phyloP scores from a whole-genome alignment of 148 eudicot genomes.

The Cornus controversa region DNA sequence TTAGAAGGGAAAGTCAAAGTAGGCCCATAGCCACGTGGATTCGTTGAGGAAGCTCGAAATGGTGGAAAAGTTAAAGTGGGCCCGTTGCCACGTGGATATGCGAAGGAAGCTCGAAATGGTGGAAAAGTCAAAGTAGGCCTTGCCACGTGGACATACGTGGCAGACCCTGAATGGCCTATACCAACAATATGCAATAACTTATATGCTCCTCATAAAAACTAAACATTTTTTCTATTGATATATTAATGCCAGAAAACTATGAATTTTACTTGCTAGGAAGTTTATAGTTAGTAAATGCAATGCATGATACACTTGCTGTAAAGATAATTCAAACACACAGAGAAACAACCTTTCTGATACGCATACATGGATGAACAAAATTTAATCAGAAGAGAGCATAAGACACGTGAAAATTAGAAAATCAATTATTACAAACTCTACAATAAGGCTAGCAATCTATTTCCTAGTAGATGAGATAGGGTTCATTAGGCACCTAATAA shows the following conservation, averaged over 20 bases:
- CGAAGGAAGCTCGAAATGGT: too few relatives aligned
- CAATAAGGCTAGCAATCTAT: neutral
- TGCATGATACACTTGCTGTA: neutral
- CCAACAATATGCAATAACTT: neutral
- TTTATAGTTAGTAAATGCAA: neutral
- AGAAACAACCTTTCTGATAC: neutral
- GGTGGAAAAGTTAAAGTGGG: too few relatives aligned
- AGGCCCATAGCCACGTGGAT: too few relatives aligned
- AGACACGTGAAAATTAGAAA: too few relatives aligned
- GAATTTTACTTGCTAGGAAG: neutral
- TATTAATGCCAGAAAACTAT: neutral
- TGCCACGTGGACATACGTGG: too few relatives aligned
- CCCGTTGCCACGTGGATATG: too few relatives aligned
- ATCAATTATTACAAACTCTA: too few relatives aligned
- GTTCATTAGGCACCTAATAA: conserved; percentile 7
- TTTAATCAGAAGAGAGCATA: neutral
- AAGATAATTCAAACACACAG: neutral
- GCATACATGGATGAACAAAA: neutral
- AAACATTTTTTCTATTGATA: neutral
- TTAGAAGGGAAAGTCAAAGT: too few relatives aligned
- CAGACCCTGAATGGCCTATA: too few relatives aligned
- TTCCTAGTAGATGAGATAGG: neutral
- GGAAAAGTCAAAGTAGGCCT: too few relatives aligned
- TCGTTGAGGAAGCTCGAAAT: too few relatives aligned
- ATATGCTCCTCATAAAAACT: neutral